Conservation (phyloP, 208 protist species). For the Leishmania arabica region DNA sequence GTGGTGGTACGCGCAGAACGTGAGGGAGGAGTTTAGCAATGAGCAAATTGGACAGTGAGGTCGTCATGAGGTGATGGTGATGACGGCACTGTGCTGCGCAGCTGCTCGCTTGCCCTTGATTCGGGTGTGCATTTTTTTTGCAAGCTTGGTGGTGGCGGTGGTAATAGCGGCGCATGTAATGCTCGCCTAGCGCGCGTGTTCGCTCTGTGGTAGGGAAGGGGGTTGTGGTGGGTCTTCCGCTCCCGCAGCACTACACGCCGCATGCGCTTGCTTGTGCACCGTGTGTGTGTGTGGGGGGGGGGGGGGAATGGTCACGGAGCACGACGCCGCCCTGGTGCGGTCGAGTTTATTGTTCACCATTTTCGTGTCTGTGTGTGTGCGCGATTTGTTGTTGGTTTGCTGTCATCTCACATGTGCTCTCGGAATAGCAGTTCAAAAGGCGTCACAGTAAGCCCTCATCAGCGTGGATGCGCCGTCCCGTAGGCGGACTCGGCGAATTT, state of each 20-base stretch:
- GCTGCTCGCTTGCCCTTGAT: background rate
- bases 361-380: background rate
- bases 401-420: background rate
- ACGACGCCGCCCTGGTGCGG: background rate
- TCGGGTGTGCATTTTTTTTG: no score
- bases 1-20: conserved; percentile 73
- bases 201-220: no score
- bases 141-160: background rate
- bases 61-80: background rate
- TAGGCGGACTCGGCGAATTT: background rate
- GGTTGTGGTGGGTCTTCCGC: background rate
- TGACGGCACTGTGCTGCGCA: background rate
- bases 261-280: no score
- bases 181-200: background rate
- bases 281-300: background rate
- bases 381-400: background rate
- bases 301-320: no score
- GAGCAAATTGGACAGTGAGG: conserved; percentile 35
- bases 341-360: background rate
- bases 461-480: background rate
- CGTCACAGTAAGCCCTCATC: background rate
- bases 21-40: conserved; percentile 55
- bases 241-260: background rate
- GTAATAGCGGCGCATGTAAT: background rate
- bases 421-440: background rate